A percentile compares a stretch with the other conserved stretches of the same genome.
Conservation (phyloP, 441 rosid genomes). For the Rhodomyrtus psidioides region DNA sequence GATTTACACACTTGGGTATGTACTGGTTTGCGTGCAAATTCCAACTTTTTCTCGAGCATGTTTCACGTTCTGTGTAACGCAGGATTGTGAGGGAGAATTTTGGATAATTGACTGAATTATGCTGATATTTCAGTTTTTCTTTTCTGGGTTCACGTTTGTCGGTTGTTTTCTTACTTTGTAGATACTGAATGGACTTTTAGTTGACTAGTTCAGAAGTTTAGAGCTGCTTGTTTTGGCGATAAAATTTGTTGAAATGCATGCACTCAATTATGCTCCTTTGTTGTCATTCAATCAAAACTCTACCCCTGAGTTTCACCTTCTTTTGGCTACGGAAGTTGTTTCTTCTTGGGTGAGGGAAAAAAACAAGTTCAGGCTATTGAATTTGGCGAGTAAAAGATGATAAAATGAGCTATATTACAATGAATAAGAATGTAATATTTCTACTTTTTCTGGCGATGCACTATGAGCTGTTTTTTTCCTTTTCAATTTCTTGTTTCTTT, state of each 20-base stretch:
- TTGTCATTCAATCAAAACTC: no score
- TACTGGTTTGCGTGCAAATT: background rate
- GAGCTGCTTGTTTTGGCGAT: background rate
- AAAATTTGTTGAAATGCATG: background rate
- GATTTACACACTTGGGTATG: slow-evolving; percentile 86
- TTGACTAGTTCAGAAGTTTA: background rate
- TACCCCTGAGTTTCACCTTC: no score
- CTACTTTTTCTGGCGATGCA: no score
- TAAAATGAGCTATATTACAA: no score
- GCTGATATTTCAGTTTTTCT: background rate
- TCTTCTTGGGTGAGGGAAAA: no score
- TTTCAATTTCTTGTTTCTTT: no score
- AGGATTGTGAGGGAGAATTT: background rate
- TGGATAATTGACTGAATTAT: background rate
- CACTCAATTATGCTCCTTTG: background rate
- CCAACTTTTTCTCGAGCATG: background rate
- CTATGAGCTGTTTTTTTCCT: no score
- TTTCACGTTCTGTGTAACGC: background rate
- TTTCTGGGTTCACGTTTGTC: background rate
- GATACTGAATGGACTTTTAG: background rate
- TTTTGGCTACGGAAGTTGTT: no score
- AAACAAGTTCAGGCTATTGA: no score
- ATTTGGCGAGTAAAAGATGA: no score
- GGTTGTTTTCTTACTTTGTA: background rate
- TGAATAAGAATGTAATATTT: no score